Percentiles rank a stretch among this genome's conserved stretches.
These are phyloP conservation scores for Moesziomyces sp. DNA, from an alignment of 1,284 basidiomycete species.

Conservation along the genomic window DNA sequence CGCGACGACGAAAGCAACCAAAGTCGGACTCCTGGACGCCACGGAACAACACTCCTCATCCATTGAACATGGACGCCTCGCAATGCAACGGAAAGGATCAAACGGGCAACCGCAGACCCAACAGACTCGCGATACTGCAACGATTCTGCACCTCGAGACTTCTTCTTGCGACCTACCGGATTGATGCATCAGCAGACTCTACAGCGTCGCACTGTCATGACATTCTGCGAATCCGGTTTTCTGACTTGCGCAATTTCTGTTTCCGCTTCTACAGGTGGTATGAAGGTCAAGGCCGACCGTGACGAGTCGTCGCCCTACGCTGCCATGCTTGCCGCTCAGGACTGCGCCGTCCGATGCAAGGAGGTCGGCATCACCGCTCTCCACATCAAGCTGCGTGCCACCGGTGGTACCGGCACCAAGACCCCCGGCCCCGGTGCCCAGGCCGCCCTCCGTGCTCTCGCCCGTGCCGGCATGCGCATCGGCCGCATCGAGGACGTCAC, in stretches of 20 bases:
- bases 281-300: constrained; percentile 99
- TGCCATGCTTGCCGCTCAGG: constrained; percentile 99
- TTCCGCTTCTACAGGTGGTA: constrained; percentile 76
- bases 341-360: constrained; percentile 93
- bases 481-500: constrained; percentile 94
- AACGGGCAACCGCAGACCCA: too few species aligned
- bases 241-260: constrained; percentile 2
- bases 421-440: constrained; percentile 98
- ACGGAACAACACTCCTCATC: too few species aligned
- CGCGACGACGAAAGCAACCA: too few species aligned
- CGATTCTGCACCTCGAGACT: too few species aligned
- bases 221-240: background rate
- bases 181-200: background rate
- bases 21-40: too few species aligned
- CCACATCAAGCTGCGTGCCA: constrained; percentile 97
- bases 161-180: background rate
- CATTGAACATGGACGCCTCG: too few species aligned
- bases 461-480: constrained; percentile 98
- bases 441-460: constrained; percentile 96
- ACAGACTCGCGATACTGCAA: too few species aligned
- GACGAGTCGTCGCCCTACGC: constrained; percentile 99
- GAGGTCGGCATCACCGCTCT: constrained; percentile 98
- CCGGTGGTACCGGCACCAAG: constrained; percentile 98
- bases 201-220: too few species aligned
- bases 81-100: too few species aligned